phyloP scores from a whole-genome alignment of 225 moss, liverwort and hornwort genomes.

The Lunularia cruciata region DNA sequence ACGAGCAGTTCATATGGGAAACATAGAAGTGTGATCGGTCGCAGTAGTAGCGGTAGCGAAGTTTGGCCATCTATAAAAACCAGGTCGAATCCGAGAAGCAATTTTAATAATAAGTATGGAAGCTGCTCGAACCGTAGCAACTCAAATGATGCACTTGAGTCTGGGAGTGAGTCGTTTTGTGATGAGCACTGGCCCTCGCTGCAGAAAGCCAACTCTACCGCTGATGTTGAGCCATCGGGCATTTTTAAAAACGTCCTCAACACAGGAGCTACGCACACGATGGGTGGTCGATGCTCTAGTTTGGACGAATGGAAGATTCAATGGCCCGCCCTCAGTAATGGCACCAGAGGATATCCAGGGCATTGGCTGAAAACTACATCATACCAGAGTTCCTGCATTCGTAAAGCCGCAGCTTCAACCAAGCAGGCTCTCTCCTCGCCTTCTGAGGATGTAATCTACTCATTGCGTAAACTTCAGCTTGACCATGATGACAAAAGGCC shows the following conservation, averaged over 20 bases:
- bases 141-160: conserved; percentile 1
- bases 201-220: conserved; percentile 8
- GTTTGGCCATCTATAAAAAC: too few species aligned
- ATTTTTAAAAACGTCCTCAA: conserved; percentile 12
- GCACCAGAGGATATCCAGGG: neutral
- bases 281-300: conserved; percentile 9
- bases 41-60: too few species aligned
- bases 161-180: neutral
- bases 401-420: neutral
- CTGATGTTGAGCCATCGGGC: neutral
- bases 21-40: too few species aligned
- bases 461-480: neutral
- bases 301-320: neutral
- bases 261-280: neutral
- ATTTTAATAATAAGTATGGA: conserved; percentile 14
- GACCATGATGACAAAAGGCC: neutral
- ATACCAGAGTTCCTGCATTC: neutral
- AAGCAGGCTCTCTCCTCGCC: neutral
- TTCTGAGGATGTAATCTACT: neutral
- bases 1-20: too few species aligned
- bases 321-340: conserved; percentile 3
- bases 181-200: conserved; percentile 9
- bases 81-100: too few species aligned
- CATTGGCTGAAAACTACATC: neutral
- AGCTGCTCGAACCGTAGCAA: neutral